These are phyloP conservation scores for Coniella vitis DNA, from an alignment of 2,329 filamentous ascomycete species.

Conservation along the genomic window DNA sequence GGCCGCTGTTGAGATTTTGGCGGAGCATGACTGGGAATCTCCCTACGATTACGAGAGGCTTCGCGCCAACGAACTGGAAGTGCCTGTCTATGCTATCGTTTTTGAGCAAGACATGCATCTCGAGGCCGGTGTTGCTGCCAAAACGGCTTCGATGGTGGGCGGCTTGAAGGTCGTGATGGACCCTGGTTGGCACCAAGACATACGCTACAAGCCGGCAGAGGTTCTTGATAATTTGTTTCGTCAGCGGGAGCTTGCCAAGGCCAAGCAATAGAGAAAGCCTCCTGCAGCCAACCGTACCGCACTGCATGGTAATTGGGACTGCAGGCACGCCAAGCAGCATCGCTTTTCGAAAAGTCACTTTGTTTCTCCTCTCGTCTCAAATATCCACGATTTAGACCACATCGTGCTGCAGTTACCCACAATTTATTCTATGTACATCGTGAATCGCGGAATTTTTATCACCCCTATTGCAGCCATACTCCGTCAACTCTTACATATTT, in stretches of 20 bases:
- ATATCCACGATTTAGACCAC: no score
- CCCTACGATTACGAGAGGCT: slow-evolving; percentile 6
- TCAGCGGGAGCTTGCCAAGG: not conserved
- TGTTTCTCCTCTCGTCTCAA: no score
- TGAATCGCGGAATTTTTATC: no score
- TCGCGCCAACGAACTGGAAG: not conserved
- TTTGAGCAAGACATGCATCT: slow-evolving; percentile 6
- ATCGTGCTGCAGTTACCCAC: no score
- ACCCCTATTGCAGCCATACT: no score
- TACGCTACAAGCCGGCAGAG: slow-evolving; percentile 1
- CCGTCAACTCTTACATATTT: no score
- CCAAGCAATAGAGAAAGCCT: no score
- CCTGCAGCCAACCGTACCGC: no score
- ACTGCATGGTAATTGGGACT: no score
- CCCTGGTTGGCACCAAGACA: slow-evolving; percentile 3
- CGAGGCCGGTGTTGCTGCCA: not conserved
- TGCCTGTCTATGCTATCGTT: slow-evolving; percentile 4
- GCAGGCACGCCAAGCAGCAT: no score
- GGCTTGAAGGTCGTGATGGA: slow-evolving; percentile 2
- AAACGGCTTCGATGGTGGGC: slow-evolving; percentile 2
- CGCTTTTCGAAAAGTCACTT: no score
- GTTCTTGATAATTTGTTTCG: slow-evolving; percentile 1
- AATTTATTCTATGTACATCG: no score
- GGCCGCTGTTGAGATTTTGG: slow-evolving; percentile 48
- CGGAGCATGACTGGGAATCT: slow-evolving; percentile 6